Evolutionary conservation across 495 filamentous ascomycete genomes (phyloP).

Genomic region (Penicillium fimorum): DNA sequence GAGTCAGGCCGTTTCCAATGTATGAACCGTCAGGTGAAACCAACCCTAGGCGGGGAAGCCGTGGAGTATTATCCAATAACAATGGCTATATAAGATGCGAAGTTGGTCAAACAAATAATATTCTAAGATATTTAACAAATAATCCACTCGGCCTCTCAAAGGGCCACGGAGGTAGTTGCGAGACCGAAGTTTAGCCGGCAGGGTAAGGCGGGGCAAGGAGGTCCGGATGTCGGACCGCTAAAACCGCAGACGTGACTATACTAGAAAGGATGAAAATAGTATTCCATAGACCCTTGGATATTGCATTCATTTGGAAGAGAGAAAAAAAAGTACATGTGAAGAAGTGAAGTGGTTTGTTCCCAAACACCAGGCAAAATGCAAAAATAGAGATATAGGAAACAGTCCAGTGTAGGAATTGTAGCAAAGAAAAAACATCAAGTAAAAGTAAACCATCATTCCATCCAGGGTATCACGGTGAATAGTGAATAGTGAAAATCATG

Average conservation of each 20-base stretch:
- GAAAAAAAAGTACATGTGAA: conserved; percentile 13
- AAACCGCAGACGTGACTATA: too few relatives aligned
- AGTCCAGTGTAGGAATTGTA: conserved; percentile 11
- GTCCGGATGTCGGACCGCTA: conserved; percentile 26
- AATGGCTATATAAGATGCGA: neutral
- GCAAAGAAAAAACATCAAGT: conserved; percentile 5
- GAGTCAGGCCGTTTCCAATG: neutral
- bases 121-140: neutral
- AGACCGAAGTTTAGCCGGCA: conserved; percentile 29
- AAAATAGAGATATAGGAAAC: conserved; percentile 15
- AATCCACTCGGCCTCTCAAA: conserved; percentile 12
- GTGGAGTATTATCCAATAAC: conserved; percentile 1
- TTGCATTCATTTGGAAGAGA: conserved; percentile 14
- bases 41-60: conserved; percentile 1
- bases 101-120: conserved; percentile 1
- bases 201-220: conserved; percentile 1
- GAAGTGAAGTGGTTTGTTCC: conserved; percentile 18
- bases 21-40: neutral
- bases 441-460: neutral
- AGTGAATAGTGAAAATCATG: conserved; percentile 18
- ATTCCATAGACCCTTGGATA: conserved; percentile 2
- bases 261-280: too few relatives aligned
- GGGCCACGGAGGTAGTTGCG: conserved; percentile 18
- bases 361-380: conserved; percentile 27
- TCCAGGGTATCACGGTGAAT: neutral